Base-by-base conservation (phyloP, 2,329 filamentous ascomycete genomes). In the Pseudogymnoascus sp. region DNA sequence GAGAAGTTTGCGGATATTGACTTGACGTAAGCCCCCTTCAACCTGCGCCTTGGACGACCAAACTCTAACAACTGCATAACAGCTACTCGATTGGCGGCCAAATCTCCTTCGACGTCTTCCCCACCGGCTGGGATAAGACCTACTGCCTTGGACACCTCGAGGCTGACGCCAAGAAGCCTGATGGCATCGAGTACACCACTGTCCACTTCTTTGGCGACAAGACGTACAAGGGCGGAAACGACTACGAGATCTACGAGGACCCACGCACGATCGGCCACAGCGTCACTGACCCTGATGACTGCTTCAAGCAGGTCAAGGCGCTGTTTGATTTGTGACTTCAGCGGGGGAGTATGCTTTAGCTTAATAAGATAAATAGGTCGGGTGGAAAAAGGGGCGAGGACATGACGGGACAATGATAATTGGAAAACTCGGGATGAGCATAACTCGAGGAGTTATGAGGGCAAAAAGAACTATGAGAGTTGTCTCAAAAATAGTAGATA, bases 171-270 rank as follows among this genome's bases (percentile, higher is more conserved):
- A 79, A 83, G 78, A 81, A 83, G 75, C 81, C 83, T 42, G 87
- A 85, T 72, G 88, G 89, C 66, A 80, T 96, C 67, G 79, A 87
- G 23, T 97, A 93, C 82, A 90, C 86, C 69, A 93, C 85, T 50
- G 89, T 97, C 70, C 95, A 97, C 82, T 97, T 97, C 84, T 99
- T 97, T 72, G 95, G 95, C 68, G 95, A 99, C 83, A 99, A 97
- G 87, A 90, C 90, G 25, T 87, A 86, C 74, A 78, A 88, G 75
- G 93, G 95, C 67, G 95, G 95, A 66, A 99, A 97, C 76, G 95
- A 99, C 78, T 93, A 88, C 75, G 93, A 97, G 81, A 97, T 99
- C 74, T 97, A 89, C 77, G 81, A 79, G 68, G 93, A 97, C 75
- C 73, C 83, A 62, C 83, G 93, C 72, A 96, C 90, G 37, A 87